phyloP scores from a whole-genome alignment of 2,329 filamentous ascomycete genomes.

The Neofusicoccum sp. region DNA sequence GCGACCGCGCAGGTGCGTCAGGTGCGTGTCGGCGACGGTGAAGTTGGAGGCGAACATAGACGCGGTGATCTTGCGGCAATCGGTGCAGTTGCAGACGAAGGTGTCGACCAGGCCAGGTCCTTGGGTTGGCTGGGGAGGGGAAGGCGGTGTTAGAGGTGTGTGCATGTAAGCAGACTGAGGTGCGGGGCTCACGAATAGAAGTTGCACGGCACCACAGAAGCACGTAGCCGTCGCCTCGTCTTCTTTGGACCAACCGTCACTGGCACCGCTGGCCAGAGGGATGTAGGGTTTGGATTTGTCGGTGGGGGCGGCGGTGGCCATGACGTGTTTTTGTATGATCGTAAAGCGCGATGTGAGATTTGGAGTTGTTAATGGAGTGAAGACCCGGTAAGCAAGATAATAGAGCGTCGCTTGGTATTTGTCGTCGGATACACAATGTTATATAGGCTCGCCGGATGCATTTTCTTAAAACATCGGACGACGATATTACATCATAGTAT shows the following conservation, averaged over 20 bases:
- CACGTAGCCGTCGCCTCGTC: conserved; percentile 34
- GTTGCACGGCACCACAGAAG: conserved; percentile 34
- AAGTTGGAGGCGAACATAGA: conserved; percentile 65
- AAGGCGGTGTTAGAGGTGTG: neutral
- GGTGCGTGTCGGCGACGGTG: conserved; percentile 47
- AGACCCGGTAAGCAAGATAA: too few relatives aligned
- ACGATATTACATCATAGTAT: too few relatives aligned
- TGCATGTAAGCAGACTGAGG: neutral
- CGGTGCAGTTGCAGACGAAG: conserved; percentile 63
- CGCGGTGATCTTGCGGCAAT: conserved; percentile 65
- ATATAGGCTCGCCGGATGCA: too few relatives aligned
- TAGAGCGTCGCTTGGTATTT: too few relatives aligned
- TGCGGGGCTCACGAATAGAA: conserved; percentile 28
- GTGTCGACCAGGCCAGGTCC: conserved; percentile 50
- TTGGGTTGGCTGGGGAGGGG: conserved; percentile 44
- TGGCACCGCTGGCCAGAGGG: conserved; percentile 25
- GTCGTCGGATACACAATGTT: too few relatives aligned
- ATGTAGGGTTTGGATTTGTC: conserved; percentile 28
- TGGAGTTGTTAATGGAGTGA: too few relatives aligned
- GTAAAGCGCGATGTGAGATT: too few relatives aligned
- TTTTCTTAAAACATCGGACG: too few relatives aligned
- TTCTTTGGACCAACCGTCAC: conserved; percentile 31
- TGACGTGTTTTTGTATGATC: too few relatives aligned
- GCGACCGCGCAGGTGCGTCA: conserved; percentile 55
- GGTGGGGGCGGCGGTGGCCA: neutral